Conservation (phyloP, 2,329 filamentous ascomycete species). For the Phaeosphaeriaceae sp. region DNA sequence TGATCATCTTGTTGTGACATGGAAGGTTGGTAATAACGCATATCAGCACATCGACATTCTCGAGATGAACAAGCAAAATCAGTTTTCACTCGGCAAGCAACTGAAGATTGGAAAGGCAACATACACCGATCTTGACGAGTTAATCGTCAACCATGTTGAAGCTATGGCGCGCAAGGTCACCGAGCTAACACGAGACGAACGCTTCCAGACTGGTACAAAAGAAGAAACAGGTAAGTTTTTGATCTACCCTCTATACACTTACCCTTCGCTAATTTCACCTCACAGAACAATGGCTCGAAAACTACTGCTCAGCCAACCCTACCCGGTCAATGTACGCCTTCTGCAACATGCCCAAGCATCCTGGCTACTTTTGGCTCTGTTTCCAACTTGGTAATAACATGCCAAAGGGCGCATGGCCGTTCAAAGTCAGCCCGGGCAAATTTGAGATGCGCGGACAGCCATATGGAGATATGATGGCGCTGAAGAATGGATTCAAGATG, state of each 20-base stretch:
- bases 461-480: slow-evolving; percentile 92
- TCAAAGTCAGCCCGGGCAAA: slow-evolving; percentile 90
- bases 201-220: slow-evolving; percentile 83
- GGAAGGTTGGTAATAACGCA: slow-evolving; percentile 96
- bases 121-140: slow-evolving; percentile 94
- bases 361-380: slow-evolving; percentile 93
- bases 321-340: slow-evolving; percentile 93
- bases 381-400: slow-evolving; percentile 89
- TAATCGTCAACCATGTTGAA: slow-evolving; percentile 97
- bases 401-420: slow-evolving; percentile 76
- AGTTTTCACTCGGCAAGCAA: slow-evolving; percentile 88
- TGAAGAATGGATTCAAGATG: slow-evolving; percentile 97
- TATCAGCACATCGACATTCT: slow-evolving; percentile 98
- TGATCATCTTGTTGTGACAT: slow-evolving; percentile 94
- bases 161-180: slow-evolving; percentile 98
- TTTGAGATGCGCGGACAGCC: slow-evolving; percentile 88
- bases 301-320: slow-evolving; percentile 95
- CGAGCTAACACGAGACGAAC: slow-evolving; percentile 93
- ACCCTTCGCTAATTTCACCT: slow-evolving; percentile 15
- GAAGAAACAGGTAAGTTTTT: slow-evolving; percentile 78
- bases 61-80: slow-evolving; percentile 95
- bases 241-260: neutral
- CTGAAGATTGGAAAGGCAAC: slow-evolving; percentile 88
- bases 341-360: slow-evolving; percentile 89
- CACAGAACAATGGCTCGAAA: slow-evolving; percentile 90